phyloP scores from a whole-genome alignment of 2,329 filamentous ascomycete species.

The Aureobasidium leucospermi region DNA sequence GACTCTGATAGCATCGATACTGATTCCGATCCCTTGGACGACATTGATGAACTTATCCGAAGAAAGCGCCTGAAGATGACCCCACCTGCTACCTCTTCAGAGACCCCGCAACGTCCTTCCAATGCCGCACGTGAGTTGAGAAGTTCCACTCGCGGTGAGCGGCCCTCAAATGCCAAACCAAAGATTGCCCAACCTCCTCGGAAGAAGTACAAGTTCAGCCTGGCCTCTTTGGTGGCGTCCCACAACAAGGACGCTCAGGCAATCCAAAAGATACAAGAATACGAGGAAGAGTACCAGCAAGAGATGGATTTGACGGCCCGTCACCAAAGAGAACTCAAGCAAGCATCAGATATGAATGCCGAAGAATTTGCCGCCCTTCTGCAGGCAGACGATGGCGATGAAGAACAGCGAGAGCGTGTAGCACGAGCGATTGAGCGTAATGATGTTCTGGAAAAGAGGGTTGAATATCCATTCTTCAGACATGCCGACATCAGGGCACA shows the following conservation, averaged over 20 bases:
- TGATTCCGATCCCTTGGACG: slow-evolving; percentile 26
- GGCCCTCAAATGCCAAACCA: not conserved
- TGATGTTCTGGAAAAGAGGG: slow-evolving; percentile 48
- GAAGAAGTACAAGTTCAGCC: slow-evolving; percentile 23
- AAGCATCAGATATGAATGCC: slow-evolving; percentile 12
- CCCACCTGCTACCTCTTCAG: slow-evolving; percentile 1
- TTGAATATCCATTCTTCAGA: slow-evolving; percentile 53
- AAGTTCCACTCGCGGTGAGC: not conserved
- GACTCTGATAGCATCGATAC: slow-evolving; percentile 25
- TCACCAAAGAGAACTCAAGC: slow-evolving; percentile 11
- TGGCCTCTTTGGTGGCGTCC: slow-evolving; percentile 20
- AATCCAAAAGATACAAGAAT: slow-evolving; percentile 21
- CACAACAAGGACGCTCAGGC: slow-evolving; percentile 4
- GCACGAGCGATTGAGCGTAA: slow-evolving; percentile 53
- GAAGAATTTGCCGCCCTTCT: slow-evolving; percentile 35
- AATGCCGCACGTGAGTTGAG: slow-evolving; percentile 17
- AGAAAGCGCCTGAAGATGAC: slow-evolving; percentile 25
- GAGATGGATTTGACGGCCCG: slow-evolving; percentile 14
- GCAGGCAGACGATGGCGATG: slow-evolving; percentile 23
- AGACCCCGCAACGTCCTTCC: slow-evolving; percentile 12
- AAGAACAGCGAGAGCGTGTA: slow-evolving; percentile 40
- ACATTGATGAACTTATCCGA: slow-evolving; percentile 24
- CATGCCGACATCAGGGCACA: slow-evolving; percentile 15
- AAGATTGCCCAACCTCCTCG: not conserved
- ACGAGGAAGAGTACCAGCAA: slow-evolving; percentile 19